Base-by-base conservation (phyloP, 345 rosid genomes). In the Durio zibethinus region DNA sequence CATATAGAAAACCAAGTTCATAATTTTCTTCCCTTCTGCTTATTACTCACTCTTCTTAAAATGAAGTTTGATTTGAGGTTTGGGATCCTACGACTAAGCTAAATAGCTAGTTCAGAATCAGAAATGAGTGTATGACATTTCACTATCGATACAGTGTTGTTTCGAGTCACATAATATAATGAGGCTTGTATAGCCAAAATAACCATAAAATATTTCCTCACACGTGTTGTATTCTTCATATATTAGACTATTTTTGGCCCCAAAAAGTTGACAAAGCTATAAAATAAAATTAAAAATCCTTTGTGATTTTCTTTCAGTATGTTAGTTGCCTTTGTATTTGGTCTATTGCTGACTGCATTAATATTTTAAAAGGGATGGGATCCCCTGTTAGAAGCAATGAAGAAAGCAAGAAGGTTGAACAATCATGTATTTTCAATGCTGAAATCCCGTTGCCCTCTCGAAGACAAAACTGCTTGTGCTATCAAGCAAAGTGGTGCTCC, bases 401-500 rank as follows among this genome's bases (percentile, higher is more conserved):
- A 92, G 91, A 96, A 96, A 85, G 94, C 98, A 52, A 87, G 98
- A 83, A 84, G 98, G 80, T 75, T 96, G 87, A 96, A 94, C 88
- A 96, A 93, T 77, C 99, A 96, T 57, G 99, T 96, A 31, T 94
- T 96, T 91, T 92, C 97, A 20, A 91, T 96, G 97, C 90, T 96
- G 81, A 96, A 92, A 88, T 97, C 99, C 0, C 92, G 97, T 56
- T 96, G 99, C 85, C 99, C 98, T 1, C 93, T 93, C 0, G 97
- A 94, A 84, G 99, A 94, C 86, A 97, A 97, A 84, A 88, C 83
- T 5, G 98, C 99, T 42, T 96, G 99, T 61, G 98, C 97, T 42
- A 94, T 96, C 77, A 94, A 92, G 86, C 98, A 96, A 86, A 94
- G 97, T 7, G 99, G 98, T 8, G 97, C 98, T 31, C 98, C 97